Evolutionary conservation across 371 early-diverging fungal species (phyloP), one percentile per base, ranked within the genome.

Genomic region (Mortierella sp.): DNA sequence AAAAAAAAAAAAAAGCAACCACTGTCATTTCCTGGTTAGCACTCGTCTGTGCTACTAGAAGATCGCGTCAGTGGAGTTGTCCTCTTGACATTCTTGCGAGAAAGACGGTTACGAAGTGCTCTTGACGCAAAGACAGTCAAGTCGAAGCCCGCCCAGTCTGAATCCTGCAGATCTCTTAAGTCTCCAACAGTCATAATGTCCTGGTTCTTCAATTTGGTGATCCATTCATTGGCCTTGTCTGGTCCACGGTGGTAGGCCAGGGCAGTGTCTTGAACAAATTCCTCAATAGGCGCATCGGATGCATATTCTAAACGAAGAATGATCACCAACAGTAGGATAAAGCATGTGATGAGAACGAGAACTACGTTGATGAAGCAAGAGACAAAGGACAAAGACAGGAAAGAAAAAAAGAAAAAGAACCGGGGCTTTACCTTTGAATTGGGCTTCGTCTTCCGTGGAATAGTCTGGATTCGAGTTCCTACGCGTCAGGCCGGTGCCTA

Each of bases 51-150:
- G 48, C 63, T 60, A 9, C 77, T 72, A 4, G 61, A 48, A 21
- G 77, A 71, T 16, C 77, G 46, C 21, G 67, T 30, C 59, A 73
- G 56, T 5, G 66, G 29, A 46, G 44, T 64, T 1, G 80, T 69
- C 15, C 80, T 69, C 25, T 69, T 60, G 30, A 26, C 29, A 30
- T 37, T 57, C 68, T 81, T 86, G 26, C 91, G 90, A 64, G 83
- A 81, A 7, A 91, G 80, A 72, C 88, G 88, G 68, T 92, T 92
- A 80, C 93, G 93, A 64, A 95, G 84, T 14, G 93, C 92, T 57
- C 96, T 86, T 37, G 85, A 70, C 12, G 95, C 93, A 85, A 94
- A 95, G 7, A 96, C 94, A 15, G 95, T 94, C 52, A 96, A 82
- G 1, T 90, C 90, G 51, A 88, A 81, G 44, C 81, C 83, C 15